Evolutionary conservation across 1,284 basidiomycete genomes (phyloP).

Genomic region (Trichosporon asahii): DNA sequence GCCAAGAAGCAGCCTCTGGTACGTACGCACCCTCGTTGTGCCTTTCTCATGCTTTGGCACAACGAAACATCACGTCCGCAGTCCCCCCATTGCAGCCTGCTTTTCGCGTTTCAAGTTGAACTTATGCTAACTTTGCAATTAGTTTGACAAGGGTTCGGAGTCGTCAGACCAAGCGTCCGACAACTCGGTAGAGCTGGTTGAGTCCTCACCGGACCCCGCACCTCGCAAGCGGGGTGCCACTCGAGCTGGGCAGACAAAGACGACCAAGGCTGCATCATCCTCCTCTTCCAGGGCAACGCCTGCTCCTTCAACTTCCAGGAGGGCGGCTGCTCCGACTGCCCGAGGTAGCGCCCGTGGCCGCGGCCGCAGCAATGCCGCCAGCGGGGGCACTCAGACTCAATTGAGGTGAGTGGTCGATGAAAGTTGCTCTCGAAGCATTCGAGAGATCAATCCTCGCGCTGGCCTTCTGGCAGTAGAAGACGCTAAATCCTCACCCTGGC

Average conservation of each 20-base stretch:
- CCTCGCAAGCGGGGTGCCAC: background rate
- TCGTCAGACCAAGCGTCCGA: background rate
- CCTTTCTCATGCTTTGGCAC: background rate
- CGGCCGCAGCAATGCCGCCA: background rate
- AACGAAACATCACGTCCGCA: background rate
- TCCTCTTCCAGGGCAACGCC: background rate
- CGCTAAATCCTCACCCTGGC: background rate
- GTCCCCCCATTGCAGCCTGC: background rate
- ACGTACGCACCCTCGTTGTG: background rate
- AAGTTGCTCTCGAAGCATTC: background rate
- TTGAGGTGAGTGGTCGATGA: background rate
- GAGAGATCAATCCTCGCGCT: no score
- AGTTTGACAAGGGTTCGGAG: conserved; percentile 17
- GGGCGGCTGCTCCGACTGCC: background rate
- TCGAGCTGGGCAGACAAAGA: background rate
- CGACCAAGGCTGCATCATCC: background rate
- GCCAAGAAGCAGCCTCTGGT: conserved; percentile 12
- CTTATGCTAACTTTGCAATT: conserved; percentile 8
- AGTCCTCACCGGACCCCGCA: background rate
- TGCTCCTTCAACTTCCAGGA: background rate
- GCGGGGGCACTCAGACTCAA: conserved; percentile 3
- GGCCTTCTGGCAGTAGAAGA: background rate
- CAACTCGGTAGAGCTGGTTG: background rate
- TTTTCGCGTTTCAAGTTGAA: background rate
- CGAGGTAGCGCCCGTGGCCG: background rate